These are phyloP conservation scores for Angomonas deanei DNA, from an alignment of 208 protist species.

Conservation along the genomic window DNA sequence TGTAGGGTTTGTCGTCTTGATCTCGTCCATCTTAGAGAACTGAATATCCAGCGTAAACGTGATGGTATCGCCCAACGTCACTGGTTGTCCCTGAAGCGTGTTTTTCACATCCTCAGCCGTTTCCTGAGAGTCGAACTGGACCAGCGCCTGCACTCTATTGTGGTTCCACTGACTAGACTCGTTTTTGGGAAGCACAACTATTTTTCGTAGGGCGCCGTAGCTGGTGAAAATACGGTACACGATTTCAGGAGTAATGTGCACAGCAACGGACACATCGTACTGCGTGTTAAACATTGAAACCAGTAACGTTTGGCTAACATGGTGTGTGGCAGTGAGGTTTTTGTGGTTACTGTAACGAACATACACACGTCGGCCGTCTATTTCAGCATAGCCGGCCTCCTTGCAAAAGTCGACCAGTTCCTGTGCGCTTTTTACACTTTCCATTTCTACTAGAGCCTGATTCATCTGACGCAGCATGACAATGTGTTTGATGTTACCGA, in stretches of 20 bases:
- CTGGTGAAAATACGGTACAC: conserved; percentile 88
- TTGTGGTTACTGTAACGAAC: conserved; percentile 89
- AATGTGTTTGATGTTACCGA: conserved; percentile 89
- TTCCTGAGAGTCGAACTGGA: conserved; percentile 81
- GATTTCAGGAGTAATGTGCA: conserved; percentile 85
- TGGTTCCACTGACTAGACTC: conserved; percentile 85
- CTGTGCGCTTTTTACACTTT: conserved; percentile 76
- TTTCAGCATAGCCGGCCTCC: conserved; percentile 81
- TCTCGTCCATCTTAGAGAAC: conserved; percentile 88
- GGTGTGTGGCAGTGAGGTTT: conserved; percentile 84
- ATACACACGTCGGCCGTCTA: conserved; percentile 89
- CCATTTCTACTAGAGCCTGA: conserved; percentile 91
- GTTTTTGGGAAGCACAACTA: conserved; percentile 90
- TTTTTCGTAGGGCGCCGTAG: conserved; percentile 85
- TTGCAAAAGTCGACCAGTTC: conserved; percentile 88
- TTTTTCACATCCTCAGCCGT: conserved; percentile 86
- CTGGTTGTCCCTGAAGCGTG: conserved; percentile 86
- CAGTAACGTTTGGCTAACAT: conserved; percentile 80
- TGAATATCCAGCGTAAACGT: conserved; percentile 92
- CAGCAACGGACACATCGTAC: conserved; percentile 82
- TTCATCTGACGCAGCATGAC: conserved; percentile 93
- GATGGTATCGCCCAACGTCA: conserved; percentile 80
- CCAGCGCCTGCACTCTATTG: conserved; percentile 88
- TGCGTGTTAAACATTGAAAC: conserved; percentile 92
- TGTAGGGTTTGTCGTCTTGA: conserved; percentile 83